Conservation (phyloP, 164 flowering plant species). For the Annona squamosa region DNA sequence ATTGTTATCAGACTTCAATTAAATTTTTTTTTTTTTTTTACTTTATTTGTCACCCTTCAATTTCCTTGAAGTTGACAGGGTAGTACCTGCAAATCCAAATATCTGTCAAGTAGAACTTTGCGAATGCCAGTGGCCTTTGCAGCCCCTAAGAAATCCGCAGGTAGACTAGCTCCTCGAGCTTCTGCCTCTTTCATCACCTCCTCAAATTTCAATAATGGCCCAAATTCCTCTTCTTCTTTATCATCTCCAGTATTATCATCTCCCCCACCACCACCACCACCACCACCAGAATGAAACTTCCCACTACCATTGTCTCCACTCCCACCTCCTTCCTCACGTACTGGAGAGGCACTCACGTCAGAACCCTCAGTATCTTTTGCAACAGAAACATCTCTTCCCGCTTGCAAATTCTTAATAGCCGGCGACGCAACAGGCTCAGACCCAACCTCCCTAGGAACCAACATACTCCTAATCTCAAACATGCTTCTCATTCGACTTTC, state of each 20-base stretch:
- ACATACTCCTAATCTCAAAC: not conserved
- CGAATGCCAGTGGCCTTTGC: constrained; percentile 57
- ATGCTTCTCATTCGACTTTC: not conserved
- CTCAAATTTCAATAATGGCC: constrained; percentile 50
- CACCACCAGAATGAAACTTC: constrained; percentile 19
- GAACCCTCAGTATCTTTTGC: not conserved
- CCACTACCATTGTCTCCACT: constrained; percentile 25
- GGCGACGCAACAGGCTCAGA: not conserved
- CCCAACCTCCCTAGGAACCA: not conserved
- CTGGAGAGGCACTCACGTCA: constrained; percentile 2
- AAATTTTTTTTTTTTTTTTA: no score
- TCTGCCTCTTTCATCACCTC: constrained; percentile 56
- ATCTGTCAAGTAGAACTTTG: constrained; percentile 39
- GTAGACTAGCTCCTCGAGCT: constrained; percentile 46
- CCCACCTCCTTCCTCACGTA: constrained; percentile 13
- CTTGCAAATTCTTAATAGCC: not conserved
- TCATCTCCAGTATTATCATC: constrained; percentile 11
- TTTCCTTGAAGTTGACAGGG: no score
- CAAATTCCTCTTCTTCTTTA: constrained; percentile 54
- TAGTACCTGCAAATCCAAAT: constrained; percentile 66
- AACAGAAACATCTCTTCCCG: not conserved
- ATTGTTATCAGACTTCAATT: not conserved
- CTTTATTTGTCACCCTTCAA: not conserved
- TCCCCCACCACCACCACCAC: not conserved
- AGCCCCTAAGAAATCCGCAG: constrained; percentile 65